Conservation (phyloP, 768 basidiomycete genomes). For the Pleurotus citrinopileatus region DNA sequence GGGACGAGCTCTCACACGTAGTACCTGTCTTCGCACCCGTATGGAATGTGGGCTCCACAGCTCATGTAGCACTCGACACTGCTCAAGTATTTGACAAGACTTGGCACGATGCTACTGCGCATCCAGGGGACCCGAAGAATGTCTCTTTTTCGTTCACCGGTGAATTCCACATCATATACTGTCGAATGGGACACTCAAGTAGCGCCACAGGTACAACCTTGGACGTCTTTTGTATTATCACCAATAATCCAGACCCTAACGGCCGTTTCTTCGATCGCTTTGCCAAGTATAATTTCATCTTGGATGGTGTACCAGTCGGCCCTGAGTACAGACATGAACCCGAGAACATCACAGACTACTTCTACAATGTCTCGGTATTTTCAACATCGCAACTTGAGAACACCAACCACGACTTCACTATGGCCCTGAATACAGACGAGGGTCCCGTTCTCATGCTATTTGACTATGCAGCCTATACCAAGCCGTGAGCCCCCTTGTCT, state of each 20-base stretch:
- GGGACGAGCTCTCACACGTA: background rate
- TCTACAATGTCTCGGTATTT: background rate
- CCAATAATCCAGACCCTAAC: background rate
- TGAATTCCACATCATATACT: background rate
- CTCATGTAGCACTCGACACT: background rate
- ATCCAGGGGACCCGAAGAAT: background rate
- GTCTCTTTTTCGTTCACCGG: background rate
- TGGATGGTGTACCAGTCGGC: background rate
- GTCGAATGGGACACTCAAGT: background rate
- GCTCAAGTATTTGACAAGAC: background rate
- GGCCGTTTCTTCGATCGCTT: background rate
- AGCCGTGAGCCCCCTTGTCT: background rate
- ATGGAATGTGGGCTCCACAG: background rate
- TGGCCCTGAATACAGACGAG: background rate
- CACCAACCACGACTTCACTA: background rate
- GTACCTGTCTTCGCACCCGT: background rate
- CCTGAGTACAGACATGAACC: background rate
- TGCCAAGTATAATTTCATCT: background rate
- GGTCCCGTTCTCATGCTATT: background rate
- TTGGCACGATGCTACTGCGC: conserved; percentile 1
- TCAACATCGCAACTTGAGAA: background rate
- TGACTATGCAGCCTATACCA: conserved; percentile 1
- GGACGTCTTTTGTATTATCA: conserved; percentile 5
- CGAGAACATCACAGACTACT: background rate
- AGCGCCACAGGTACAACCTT: background rate